These are phyloP conservation scores for Ganoderma multipileum DNA, from an alignment of 1,284 basidiomycete genomes.

Conservation along the genomic window DNA sequence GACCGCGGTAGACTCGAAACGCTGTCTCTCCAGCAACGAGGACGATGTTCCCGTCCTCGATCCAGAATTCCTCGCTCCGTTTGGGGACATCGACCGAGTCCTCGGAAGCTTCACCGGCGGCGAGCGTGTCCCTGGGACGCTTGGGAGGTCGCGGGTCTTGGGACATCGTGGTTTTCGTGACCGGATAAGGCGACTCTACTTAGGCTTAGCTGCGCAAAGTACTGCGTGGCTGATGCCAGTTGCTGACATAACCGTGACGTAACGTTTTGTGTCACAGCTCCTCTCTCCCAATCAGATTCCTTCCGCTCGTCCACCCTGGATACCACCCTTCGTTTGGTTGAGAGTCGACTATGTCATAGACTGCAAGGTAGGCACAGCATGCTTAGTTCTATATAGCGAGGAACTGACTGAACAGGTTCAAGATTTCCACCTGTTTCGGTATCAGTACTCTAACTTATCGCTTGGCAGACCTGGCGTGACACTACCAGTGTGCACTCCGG, in stretches of 20 bases:
- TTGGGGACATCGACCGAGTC: not conserved
- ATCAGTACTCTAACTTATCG: not conserved
- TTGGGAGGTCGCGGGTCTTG: not conserved
- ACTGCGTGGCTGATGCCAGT: not conserved
- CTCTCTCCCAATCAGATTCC: not conserved
- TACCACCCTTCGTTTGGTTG: not conserved
- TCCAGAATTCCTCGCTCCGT: constrained; percentile 60
- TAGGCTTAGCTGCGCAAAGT: no score
- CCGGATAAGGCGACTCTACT: no score
- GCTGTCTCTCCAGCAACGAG: constrained; percentile 58
- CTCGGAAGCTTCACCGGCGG: not conserved
- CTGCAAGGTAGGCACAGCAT: not conserved
- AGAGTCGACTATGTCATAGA: not conserved
- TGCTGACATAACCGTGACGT: not conserved
- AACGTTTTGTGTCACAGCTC: not conserved
- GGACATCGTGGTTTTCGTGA: not conserved
- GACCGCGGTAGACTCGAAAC: constrained; percentile 76
- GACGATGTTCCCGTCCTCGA: constrained; percentile 71
- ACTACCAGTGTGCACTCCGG: not conserved
- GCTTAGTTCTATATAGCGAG: not conserved
- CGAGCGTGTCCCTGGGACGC: not conserved
- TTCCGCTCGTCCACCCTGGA: not conserved
- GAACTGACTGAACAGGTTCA: not conserved
- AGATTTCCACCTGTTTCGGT: not conserved
- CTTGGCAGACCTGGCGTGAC: not conserved